A percentile compares a stretch with the other conserved stretches of the same genome.
Conservation (phyloP, 257 asterid species). For the Craterostigma plantagineum region DNA sequence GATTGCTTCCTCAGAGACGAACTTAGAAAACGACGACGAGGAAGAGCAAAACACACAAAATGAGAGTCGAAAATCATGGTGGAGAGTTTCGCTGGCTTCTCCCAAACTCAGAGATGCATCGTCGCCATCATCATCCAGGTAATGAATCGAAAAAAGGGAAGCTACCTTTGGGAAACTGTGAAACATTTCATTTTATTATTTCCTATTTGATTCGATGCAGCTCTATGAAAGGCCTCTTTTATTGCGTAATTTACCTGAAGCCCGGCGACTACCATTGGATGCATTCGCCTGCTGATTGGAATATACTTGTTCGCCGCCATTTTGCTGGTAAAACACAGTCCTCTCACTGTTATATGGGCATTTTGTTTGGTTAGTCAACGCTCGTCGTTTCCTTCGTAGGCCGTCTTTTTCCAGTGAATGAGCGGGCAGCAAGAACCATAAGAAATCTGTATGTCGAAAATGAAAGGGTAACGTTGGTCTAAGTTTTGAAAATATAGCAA, state of each 20-base stretch:
- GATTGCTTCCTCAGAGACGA: conserved; percentile 24
- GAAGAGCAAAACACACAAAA: conserved; percentile 16
- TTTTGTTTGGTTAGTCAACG: neutral
- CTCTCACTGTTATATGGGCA: neutral
- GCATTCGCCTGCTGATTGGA: conserved; percentile 96
- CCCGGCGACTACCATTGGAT: conserved; percentile 97
- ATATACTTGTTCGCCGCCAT: conserved; percentile 58
- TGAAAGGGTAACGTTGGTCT: conserved; percentile 61
- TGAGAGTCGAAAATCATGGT: conserved; percentile 56
- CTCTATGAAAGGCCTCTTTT: conserved; percentile 73
- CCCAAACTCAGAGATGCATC: conserved; percentile 59
- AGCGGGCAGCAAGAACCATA: conserved; percentile 87
- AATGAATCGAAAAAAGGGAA: conserved; percentile 4
- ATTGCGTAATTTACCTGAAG: conserved; percentile 89
- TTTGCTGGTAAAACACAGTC: conserved; percentile 43
- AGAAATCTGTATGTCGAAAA: conserved; percentile 70
- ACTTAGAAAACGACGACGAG: conserved; percentile 21
- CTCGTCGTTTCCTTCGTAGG: conserved; percentile 27
- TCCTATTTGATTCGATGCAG: conserved; percentile 24
- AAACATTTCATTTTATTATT: conserved; percentile 5
- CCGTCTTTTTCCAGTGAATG: conserved; percentile 70
- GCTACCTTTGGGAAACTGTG: neutral
- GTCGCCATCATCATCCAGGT: conserved; percentile 36
- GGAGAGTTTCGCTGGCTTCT: conserved; percentile 82
- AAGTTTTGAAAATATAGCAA: too few species aligned